Evolutionary conservation across 495 filamentous ascomycete genomes (phyloP).

Genomic region (Aspergillus diversus): DNA sequence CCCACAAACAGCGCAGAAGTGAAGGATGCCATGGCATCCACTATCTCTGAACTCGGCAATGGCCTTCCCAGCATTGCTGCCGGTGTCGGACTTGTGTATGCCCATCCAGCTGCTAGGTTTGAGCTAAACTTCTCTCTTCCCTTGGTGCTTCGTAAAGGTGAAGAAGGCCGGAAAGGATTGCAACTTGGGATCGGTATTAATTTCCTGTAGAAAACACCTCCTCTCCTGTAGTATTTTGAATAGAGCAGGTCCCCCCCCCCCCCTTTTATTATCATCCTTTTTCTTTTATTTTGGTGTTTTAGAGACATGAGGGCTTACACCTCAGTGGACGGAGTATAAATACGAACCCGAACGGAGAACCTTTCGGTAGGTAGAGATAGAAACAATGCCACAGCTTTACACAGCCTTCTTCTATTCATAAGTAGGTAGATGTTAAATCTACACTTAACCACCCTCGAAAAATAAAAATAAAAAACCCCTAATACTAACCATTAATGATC

Average conservation of each 20-base stretch:
- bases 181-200: conserved; percentile 93
- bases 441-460: too few species aligned
- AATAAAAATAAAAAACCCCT: too few species aligned
- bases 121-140: conserved; percentile 95
- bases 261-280: conserved; percentile 9
- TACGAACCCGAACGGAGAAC: too few species aligned
- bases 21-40: conserved; percentile 51
- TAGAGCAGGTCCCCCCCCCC: conserved; percentile 7
- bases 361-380: too few species aligned
- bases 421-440: too few species aligned
- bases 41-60: conserved; percentile 66
- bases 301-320: too few species aligned
- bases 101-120: conserved; percentile 86
- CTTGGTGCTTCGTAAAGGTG: conserved; percentile 75
- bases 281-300: not conserved
- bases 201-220: conserved; percentile 67
- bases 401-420: too few species aligned
- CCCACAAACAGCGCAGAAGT: conserved; percentile 60
- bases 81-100: conserved; percentile 90
- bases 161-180: conserved; percentile 87
- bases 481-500: too few species aligned
- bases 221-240: conserved; percentile 9
- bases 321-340: too few species aligned
- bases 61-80: conserved; percentile 85
- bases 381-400: too few species aligned